Percentiles rank a stretch among this genome's conserved stretches.
These are phyloP conservation scores for Posidonia australis DNA, from an alignment of 106 monocot genomes.

Conservation along the genomic window DNA sequence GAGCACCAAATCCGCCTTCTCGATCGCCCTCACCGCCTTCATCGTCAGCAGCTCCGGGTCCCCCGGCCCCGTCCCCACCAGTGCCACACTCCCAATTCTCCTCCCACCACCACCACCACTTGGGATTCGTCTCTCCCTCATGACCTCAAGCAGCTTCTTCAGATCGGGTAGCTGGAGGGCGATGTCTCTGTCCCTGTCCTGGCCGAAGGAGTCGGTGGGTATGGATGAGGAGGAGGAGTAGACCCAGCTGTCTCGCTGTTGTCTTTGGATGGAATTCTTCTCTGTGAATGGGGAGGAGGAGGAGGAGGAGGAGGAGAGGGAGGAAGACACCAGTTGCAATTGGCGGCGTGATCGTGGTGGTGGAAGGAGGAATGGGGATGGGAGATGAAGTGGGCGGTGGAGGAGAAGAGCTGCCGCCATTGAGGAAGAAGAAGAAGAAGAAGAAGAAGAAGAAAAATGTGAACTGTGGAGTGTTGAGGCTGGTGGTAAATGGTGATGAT, in stretches of 20 bases:
- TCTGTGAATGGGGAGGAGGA: constrained; percentile 51
- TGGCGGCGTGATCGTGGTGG: neutral
- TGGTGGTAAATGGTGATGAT: neutral
- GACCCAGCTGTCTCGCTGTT: constrained; percentile 43
- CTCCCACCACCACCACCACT: constrained; percentile 6
- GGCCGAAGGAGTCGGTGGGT: neutral
- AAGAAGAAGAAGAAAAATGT: neutral
- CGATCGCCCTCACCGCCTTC: constrained; percentile 80
- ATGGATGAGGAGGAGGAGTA: constrained; percentile 11
- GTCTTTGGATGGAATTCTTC: constrained; percentile 23
- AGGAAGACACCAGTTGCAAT: neutral
- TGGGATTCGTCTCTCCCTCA: constrained; percentile 26
- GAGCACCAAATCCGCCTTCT: constrained; percentile 71
- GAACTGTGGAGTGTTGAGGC: neutral
- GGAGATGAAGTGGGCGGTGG: neutral
- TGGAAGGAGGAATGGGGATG: neutral
- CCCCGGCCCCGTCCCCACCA: constrained; percentile 94
- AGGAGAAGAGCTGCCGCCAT: constrained; percentile 1
- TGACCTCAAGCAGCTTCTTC: constrained; percentile 45
- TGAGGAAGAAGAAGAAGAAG: neutral
- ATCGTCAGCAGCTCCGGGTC: constrained; percentile 91
- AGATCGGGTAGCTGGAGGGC: constrained; percentile 50
- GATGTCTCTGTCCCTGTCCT: constrained; percentile 14
- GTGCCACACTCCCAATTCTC: constrained; percentile 42
- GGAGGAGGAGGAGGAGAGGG: neutral